Conservation (phyloP, 2,329 filamentous ascomycete genomes). For the Penicillium sp. region DNA sequence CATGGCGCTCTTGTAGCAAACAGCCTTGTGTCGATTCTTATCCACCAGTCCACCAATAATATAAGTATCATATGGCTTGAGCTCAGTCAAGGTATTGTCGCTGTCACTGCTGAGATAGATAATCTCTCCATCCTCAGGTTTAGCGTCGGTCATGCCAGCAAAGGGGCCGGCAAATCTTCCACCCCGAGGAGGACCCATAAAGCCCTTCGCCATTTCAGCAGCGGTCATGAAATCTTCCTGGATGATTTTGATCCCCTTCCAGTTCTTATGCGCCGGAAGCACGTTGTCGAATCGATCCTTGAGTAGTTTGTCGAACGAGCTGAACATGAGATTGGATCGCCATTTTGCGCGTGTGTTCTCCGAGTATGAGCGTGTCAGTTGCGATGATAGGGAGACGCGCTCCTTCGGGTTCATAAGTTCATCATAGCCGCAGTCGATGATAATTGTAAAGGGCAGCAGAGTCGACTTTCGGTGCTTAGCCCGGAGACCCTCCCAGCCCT, state of each 20-base stretch:
- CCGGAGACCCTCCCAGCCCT: slow-evolving; percentile 25
- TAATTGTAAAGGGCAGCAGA: slow-evolving; percentile 73
- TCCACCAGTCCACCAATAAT: slow-evolving; percentile 94
- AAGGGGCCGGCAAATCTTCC: slow-evolving; percentile 64
- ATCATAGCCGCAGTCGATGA: slow-evolving; percentile 93
- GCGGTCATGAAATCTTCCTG: slow-evolving; percentile 73
- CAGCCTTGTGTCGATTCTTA: slow-evolving; percentile 91
- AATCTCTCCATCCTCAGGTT: slow-evolving; percentile 57
- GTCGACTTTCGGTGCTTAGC: slow-evolving; percentile 40
- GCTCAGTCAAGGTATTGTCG: slow-evolving; percentile 75
- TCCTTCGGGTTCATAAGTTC: slow-evolving; percentile 86
- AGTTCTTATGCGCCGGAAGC: slow-evolving; percentile 72
- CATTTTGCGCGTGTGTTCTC: slow-evolving; percentile 74
- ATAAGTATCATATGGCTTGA: slow-evolving; percentile 88
- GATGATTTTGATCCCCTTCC: slow-evolving; percentile 75
- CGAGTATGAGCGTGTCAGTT: slow-evolving; percentile 85
- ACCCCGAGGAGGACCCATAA: slow-evolving; percentile 62
- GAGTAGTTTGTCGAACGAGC: slow-evolving; percentile 73
- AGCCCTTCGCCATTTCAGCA: slow-evolving; percentile 63
- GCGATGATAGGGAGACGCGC: slow-evolving; percentile 75
- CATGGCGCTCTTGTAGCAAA: slow-evolving; percentile 82
- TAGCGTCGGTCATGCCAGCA: slow-evolving; percentile 39
- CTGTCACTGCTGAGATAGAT: slow-evolving; percentile 93
- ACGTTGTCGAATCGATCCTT: slow-evolving; percentile 78
- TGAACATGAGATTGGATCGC: slow-evolving; percentile 72